phyloP scores from a whole-genome alignment of 2,329 filamentous ascomycete species.

The Trichoderma pleuroti region DNA sequence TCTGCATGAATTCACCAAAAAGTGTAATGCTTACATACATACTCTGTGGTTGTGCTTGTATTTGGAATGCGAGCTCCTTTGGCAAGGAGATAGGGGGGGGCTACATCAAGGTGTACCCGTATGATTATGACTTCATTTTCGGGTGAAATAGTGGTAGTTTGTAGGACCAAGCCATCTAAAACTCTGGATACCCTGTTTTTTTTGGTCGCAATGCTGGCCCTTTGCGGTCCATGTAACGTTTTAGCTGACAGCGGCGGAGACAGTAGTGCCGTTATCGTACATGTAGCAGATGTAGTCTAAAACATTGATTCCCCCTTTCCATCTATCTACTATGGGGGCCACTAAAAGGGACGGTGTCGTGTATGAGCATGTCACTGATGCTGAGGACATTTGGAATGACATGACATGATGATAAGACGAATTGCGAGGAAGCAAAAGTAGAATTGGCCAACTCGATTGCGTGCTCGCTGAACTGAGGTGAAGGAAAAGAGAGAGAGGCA shows the following conservation, averaged over 20 bases:
- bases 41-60: background rate
- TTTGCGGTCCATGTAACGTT: constrained; percentile 1
- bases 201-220: background rate
- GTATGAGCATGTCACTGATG: background rate
- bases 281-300: background rate
- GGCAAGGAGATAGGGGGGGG: background rate
- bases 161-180: background rate
- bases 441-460: background rate
- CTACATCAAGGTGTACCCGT: background rate
- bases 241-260: background rate
- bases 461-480: background rate
- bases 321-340: background rate
- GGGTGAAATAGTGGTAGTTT: background rate
- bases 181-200: background rate
- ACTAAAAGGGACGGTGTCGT: background rate
- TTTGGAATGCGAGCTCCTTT: background rate
- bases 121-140: background rate
- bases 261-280: background rate
- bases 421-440: background rate
- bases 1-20: background rate
- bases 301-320: background rate
- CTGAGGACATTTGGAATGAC: background rate
- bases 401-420: background rate
- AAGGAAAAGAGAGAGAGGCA: background rate
- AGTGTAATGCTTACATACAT: background rate